Base-by-base conservation (phyloP, 2,329 filamentous ascomycete genomes). In the Diaporthe nobilis region DNA sequence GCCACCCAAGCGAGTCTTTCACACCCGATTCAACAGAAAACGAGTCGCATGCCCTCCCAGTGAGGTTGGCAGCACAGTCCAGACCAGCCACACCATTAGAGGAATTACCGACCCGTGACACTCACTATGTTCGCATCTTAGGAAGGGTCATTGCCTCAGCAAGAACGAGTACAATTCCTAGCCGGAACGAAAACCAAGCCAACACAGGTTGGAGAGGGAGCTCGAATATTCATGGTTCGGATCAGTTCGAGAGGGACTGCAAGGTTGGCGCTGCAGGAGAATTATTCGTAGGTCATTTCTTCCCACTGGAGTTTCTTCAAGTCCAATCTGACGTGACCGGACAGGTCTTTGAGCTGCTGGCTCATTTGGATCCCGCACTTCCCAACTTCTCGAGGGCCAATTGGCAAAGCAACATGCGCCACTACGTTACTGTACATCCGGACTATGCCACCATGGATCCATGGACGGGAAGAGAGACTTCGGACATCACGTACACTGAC, bases 321-420 rank as follows among this genome's bases (percentile, higher is more conserved):
- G 53, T 20, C 17, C 17, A 57, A n/a, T 5, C 71, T 49, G 10
- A 34, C 20, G 31, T 25, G 2, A 20, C 2, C 28, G 25, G 17
- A 4, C 13, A 73, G 86, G 85, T 86, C 0, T 87, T 86, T 74
- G 84, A 88, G 72, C 72, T 86, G 1, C 81, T 89, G 4, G 80
- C 78, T 10, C 73, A 77, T 4, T 74, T 85, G 37, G 44, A 79
- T 20, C 79, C 68, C 9, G 20, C 12, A 0, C 78, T 86, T 10
- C 81, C 83, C 1, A 78, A 75, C 0, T 90, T 89, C 63, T 77
- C 73, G 1, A 72, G 77, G 2, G 75, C 79, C 0, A 88, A 89
- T 49, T 90, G 89, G 88, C 80, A 83, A 74, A 90, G 87, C 76
- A 87, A 79, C 0, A 87, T 90, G n/a, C 82, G 88, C 13, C 80